A percentile compares a stretch with the other conserved stretches of the same genome.
phyloP scores from a whole-genome alignment of 1,284 basidiomycete species.

The Tylopilus sp. region DNA sequence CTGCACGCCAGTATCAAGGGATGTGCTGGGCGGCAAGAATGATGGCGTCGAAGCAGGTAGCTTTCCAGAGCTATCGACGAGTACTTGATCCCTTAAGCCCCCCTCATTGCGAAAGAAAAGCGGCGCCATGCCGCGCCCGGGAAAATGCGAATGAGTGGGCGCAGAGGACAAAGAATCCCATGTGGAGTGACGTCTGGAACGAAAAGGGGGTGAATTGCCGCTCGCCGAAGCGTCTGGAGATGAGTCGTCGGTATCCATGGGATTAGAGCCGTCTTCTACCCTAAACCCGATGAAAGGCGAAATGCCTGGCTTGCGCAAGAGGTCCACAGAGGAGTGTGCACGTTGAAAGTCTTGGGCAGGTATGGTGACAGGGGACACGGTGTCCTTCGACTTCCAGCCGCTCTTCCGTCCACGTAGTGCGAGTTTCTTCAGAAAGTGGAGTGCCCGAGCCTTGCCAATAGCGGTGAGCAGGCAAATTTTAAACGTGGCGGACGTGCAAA shows the following conservation, averaged over 20 bases:
- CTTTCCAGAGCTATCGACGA: not conserved
- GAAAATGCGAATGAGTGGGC: slow-evolving; percentile 10
- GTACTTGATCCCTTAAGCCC: not conserved
- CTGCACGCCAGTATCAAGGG: slow-evolving; percentile 8
- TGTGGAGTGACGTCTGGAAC: slow-evolving; percentile 24
- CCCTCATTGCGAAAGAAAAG: slow-evolving; percentile 12
- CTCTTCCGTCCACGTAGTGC: slow-evolving; percentile 28
- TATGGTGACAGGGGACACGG: slow-evolving; percentile 16
- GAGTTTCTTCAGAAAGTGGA: slow-evolving; percentile 40
- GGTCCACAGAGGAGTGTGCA: slow-evolving; percentile 33
- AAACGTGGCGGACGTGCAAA: slow-evolving; percentile 10
- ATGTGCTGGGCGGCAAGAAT: slow-evolving; percentile 9
- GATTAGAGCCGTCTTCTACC: slow-evolving; percentile 27
- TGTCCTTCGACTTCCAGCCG: slow-evolving; percentile 21
- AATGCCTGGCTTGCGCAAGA: slow-evolving; percentile 42
- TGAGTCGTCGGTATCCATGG: slow-evolving; percentile 33
- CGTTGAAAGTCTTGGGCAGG: slow-evolving; percentile 23
- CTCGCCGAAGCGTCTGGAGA: slow-evolving; percentile 31
- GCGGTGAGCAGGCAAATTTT: slow-evolving; percentile 11
- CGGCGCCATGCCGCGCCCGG: slow-evolving; percentile 9
- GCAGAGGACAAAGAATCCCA: slow-evolving; percentile 18
- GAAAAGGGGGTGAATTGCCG: slow-evolving; percentile 21
- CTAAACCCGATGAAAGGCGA: slow-evolving; percentile 38
- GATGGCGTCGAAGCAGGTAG: slow-evolving; percentile 16
- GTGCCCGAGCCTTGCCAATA: slow-evolving; percentile 33